A percentile compares a stretch with the other conserved stretches of the same genome.
Evolutionary conservation across 2,329 filamentous ascomycete genomes (phyloP).

Genomic region (Trichoderma endophyticum): DNA sequence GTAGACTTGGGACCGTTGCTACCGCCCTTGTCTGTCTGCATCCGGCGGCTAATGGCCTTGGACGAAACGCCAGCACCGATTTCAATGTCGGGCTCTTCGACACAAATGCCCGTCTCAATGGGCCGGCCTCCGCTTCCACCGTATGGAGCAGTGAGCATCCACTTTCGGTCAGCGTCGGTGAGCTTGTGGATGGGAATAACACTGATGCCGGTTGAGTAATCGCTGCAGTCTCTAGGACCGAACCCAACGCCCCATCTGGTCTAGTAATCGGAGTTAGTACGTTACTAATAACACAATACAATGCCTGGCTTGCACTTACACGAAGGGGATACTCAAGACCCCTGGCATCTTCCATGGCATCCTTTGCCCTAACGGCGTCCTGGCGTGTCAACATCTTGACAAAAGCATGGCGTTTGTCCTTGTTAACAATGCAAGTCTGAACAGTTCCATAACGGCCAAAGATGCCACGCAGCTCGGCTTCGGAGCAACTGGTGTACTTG

Average conservation of each 20-base stretch:
- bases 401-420: conserved; percentile 96
- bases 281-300: neutral
- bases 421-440: conserved; percentile 97
- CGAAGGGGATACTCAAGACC: conserved; percentile 70
- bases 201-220: conserved; percentile 89
- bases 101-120: conserved; percentile 79
- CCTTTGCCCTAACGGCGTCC: conserved; percentile 79
- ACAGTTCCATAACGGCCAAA: conserved; percentile 83
- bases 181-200: conserved; percentile 89
- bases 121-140: conserved; percentile 83
- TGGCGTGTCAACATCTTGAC: conserved; percentile 95
- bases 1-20: conserved; percentile 63
- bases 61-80: conserved; percentile 96
- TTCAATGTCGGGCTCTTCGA: conserved; percentile 98
- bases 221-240: conserved; percentile 92
- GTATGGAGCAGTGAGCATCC: conserved; percentile 91
- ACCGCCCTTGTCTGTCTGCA: conserved; percentile 66
- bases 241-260: conserved; percentile 98
- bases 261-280: conserved; percentile 40
- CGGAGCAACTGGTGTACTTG: conserved; percentile 56
- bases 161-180: conserved; percentile 94
- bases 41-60: conserved; percentile 72
- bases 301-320: conserved; percentile 44
- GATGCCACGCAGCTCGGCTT: conserved; percentile 75
- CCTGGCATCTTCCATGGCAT: conserved; percentile 79